phyloP scores from a whole-genome alignment of 305 asterid species.

The Solanum chacoense region DNA sequence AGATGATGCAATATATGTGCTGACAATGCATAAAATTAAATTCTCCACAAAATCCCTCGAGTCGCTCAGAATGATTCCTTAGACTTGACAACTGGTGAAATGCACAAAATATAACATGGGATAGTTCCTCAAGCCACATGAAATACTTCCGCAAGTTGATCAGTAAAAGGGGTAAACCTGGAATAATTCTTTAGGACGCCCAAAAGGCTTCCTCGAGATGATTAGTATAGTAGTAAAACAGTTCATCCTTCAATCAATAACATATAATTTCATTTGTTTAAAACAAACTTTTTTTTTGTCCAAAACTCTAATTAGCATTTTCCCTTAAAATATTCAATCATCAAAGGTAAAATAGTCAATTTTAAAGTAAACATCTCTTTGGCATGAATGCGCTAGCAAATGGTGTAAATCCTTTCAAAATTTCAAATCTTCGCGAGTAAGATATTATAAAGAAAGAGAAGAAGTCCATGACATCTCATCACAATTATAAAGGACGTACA shows the following conservation, averaged over 20 bases:
- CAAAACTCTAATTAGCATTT: background rate
- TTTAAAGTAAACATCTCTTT: background rate
- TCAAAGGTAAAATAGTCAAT: background rate
- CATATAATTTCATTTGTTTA: too few species aligned
- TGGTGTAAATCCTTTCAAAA: background rate
- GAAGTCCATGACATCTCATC: background rate
- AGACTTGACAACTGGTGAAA: background rate
- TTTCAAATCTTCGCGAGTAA: background rate
- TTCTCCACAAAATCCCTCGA: background rate
- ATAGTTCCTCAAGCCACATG: background rate
- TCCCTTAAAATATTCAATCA: background rate
- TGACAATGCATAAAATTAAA: background rate
- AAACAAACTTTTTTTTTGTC: background rate
- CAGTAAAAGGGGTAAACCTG: background rate
- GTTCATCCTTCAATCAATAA: background rate
- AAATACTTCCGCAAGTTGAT: background rate
- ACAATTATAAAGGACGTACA: background rate
- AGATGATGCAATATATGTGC: background rate
- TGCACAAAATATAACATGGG: background rate
- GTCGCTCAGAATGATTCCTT: background rate
- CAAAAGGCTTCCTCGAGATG: background rate
- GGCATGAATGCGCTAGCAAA: background rate
- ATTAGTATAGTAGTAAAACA: background rate
- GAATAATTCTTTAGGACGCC: background rate
- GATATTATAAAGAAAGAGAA: background rate